Evolutionary conservation across 2,329 filamentous ascomycete species (phyloP), one percentile per base, ranked within the genome.

Genomic region (Colletotrichum shisoi): DNA sequence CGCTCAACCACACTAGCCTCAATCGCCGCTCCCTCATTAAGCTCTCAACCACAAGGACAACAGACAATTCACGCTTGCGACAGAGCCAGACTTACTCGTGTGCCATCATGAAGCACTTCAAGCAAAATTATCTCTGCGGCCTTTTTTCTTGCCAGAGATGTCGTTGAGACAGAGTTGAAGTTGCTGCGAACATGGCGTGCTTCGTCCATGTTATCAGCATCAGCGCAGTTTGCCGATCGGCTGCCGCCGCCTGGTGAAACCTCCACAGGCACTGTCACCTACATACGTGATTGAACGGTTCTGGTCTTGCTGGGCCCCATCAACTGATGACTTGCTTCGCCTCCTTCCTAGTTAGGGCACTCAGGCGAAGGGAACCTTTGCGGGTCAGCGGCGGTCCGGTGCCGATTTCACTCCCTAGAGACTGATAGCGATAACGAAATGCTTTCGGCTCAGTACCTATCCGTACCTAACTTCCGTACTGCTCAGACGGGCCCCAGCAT

Each of bases 161-260:
- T 56, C 27, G 65, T 60, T 65, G 65, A 57, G 65, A 65, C 56
- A 68, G 56, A 65, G 65, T 64, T 64, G 65, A 51, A 39, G 48
- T 58, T 60, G 42, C 12, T 27, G 39, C 48, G 42, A 39, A 21
- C 56, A 68, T 68, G 59, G 65, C 65, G 56, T 68, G 65, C 65
- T 68, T 65, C 62, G 37, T 65, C 49, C 48, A 60, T 52, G 65
- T 68, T 68, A 65, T 68, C 65, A 60, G 51, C 54, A 44, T 65
- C 61, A 68, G 52, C 44, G 42, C 53, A 15, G 27, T 65, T 67
- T 65, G 65, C 65, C 65, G 61, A 65, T 65, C 65, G 61, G 65
- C 65, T 65, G 46, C 54, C 49, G 61, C 39, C 59, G 59, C 21
- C 46, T 65, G 61, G 64, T 48, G 48, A 54, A 19, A 19, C 58